Evolutionary conservation across 1,139 yeast genomes (phyloP).

Genomic region (Yamadazyma diospyri): DNA sequence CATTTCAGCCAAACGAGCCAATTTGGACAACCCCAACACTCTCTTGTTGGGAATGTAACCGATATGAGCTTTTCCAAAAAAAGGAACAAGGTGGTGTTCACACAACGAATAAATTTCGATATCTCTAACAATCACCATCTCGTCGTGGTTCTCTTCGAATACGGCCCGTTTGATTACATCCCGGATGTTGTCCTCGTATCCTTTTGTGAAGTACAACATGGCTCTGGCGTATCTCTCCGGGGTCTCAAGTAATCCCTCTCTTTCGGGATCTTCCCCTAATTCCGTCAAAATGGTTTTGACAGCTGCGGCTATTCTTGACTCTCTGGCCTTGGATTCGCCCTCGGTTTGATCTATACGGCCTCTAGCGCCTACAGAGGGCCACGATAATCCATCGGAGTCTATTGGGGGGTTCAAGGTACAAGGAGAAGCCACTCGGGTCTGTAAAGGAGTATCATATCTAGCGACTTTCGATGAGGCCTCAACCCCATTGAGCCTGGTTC

Average conservation of each 20-base stretch:
- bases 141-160: conserved; percentile 97
- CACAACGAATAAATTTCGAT: conserved; percentile 89
- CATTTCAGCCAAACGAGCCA: conserved; percentile 96
- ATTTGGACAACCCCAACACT: conserved; percentile 89
- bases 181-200: conserved; percentile 87
- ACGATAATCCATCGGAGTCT: conserved; percentile 85
- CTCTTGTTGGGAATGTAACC: conserved; percentile 94
- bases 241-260: conserved; percentile 91
- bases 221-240: conserved; percentile 97
- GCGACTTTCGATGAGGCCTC: neutral
- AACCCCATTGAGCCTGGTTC: conserved; percentile 2
- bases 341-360: conserved; percentile 62
- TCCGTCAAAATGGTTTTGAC: conserved; percentile 79
- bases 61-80: conserved; percentile 93
- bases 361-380: conserved; percentile 93
- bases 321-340: conserved; percentile 60
- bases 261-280: conserved; percentile 83
- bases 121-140: conserved; percentile 96
- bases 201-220: conserved; percentile 91
- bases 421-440: conserved; percentile 79
- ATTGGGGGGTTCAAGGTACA: conserved; percentile 81
- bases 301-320: conserved; percentile 76
- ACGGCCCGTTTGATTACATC: conserved; percentile 94
- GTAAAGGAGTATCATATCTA: conserved; percentile 46
- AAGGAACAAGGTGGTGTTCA: conserved; percentile 97